A percentile compares a stretch with the other conserved stretches of the same genome.
Conservation (phyloP, 192 early-diverging fungal genomes). For the Coemansia sp. region DNA sequence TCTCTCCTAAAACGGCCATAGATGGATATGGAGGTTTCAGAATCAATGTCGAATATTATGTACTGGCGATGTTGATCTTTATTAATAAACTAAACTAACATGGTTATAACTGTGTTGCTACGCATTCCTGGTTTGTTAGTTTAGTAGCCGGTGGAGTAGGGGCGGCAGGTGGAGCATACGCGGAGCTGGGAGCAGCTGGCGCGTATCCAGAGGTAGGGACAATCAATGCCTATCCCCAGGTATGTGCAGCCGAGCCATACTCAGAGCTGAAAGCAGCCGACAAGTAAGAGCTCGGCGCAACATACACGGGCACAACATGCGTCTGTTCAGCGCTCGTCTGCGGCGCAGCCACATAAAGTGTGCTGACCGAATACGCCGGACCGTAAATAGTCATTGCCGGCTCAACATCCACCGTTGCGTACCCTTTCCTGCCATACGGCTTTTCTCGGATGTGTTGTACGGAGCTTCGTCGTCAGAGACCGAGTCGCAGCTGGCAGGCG, state of each 20-base stretch:
- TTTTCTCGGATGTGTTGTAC: neutral
- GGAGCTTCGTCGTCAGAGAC: conserved; percentile 5
- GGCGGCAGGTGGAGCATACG: neutral
- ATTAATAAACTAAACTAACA: neutral
- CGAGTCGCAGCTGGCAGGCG: conserved; percentile 1
- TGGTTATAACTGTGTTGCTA: neutral
- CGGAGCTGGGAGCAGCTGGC: neutral
- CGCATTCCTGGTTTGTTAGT: neutral
- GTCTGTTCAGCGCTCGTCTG: neutral
- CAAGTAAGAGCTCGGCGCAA: neutral
- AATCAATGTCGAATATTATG: no score
- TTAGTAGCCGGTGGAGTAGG: conserved; percentile 10
- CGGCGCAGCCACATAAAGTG: conserved; percentile 13
- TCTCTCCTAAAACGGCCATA: no score
- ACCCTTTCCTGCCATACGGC: neutral
- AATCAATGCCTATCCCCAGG: neutral
- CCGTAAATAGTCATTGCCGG: conserved; percentile 14
- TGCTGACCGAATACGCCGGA: conserved; percentile 19
- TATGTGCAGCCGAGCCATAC: neutral
- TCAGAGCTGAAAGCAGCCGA: neutral
- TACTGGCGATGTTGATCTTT: neutral
- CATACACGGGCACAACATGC: conserved; percentile 1
- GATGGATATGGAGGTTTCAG: no score
- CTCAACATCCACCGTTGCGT: neutral
- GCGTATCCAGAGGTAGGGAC: neutral